These are phyloP conservation scores for Oryza australiensis DNA, from an alignment of 176 grass and related monocot genomes.

Conservation along the genomic window DNA sequence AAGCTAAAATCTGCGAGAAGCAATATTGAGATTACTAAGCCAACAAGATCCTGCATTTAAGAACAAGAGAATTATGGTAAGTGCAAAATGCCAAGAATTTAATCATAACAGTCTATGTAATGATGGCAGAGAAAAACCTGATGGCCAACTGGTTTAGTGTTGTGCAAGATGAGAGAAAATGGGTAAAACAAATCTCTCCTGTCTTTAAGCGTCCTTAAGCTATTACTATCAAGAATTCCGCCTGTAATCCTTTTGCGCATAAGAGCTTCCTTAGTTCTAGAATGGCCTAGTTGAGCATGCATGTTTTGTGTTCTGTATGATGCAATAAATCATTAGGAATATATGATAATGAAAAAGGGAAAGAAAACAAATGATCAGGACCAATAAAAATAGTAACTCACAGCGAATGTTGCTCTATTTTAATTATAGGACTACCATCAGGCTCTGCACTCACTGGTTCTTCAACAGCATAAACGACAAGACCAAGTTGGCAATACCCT, in stretches of 20 bases:
- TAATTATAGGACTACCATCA: constrained; percentile 68
- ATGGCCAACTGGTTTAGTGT: constrained; percentile 92
- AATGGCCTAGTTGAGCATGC: constrained; percentile 46
- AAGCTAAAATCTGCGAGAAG: constrained; percentile 96
- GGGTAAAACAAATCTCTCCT: constrained; percentile 90
- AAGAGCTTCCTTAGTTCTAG: constrained; percentile 59
- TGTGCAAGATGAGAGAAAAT: constrained; percentile 95
- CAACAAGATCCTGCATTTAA: constrained; percentile 95
- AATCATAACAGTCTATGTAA: constrained; percentile 8
- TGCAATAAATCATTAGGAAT: constrained; percentile 38
- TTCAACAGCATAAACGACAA: constrained; percentile 87
- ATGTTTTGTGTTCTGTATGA: constrained; percentile 49
- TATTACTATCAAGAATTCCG: constrained; percentile 65
- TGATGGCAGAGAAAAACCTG: constrained; percentile 55
- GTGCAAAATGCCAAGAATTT: constrained; percentile 26
- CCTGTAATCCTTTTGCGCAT: constrained; percentile 83
- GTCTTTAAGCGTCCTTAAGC: constrained; percentile 77
- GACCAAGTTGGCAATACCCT: constrained; percentile 92
- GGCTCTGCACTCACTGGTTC: constrained; percentile 28
- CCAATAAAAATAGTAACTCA: constrained; percentile 48
- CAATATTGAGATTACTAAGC: constrained; percentile 91
- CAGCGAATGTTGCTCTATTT: constrained; percentile 58
- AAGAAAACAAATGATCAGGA: constrained; percentile 23
- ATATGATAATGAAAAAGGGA: constrained; percentile 14
- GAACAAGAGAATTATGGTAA: constrained; percentile 36